Conservation (phyloP, 495 filamentous ascomycete species). For the Annulohypoxylon moriforme region DNA sequence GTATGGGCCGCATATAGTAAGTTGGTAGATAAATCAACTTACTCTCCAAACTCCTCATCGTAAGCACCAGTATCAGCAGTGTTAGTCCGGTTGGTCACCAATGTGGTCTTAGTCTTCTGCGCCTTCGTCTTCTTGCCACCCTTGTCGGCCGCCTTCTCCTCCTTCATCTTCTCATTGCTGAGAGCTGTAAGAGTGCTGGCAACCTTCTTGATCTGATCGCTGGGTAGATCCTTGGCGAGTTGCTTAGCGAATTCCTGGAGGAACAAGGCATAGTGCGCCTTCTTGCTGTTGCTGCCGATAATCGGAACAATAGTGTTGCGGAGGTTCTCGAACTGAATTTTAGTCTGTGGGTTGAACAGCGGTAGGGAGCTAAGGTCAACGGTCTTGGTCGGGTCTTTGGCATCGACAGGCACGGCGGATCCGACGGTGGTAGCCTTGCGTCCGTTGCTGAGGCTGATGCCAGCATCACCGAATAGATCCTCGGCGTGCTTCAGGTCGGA, state of each 20-base stretch:
- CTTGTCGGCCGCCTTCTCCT: conserved; percentile 95
- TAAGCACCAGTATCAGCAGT: conserved; percentile 78
- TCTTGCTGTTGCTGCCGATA: conserved; percentile 78
- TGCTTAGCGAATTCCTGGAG: conserved; percentile 90
- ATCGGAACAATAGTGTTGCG: conserved; percentile 81
- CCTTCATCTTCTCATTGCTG: conserved; percentile 98
- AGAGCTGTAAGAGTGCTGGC: conserved; percentile 83
- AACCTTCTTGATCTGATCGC: conserved; percentile 95
- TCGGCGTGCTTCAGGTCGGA: conserved; percentile 90
- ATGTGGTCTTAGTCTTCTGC: conserved; percentile 88
- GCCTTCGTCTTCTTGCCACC: conserved; percentile 96
- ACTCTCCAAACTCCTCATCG: conserved; percentile 82
- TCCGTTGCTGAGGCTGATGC: conserved; percentile 70
- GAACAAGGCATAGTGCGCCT: conserved; percentile 89
- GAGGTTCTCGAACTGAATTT: conserved; percentile 81
- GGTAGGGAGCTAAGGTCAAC: conserved; percentile 82
- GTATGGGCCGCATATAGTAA: background rate
- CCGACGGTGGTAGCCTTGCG: conserved; percentile 65
- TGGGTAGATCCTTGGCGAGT: conserved; percentile 86
- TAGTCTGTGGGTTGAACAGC: conserved; percentile 89
- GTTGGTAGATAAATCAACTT: conserved; percentile 53
- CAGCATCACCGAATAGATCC: conserved; percentile 87
- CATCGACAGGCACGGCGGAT: conserved; percentile 74
- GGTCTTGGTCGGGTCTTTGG: conserved; percentile 76
- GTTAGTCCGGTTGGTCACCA: conserved; percentile 76